Conservation (phyloP, 2,329 filamentous ascomycete species). For the Stachybotrys elegans region DNA sequence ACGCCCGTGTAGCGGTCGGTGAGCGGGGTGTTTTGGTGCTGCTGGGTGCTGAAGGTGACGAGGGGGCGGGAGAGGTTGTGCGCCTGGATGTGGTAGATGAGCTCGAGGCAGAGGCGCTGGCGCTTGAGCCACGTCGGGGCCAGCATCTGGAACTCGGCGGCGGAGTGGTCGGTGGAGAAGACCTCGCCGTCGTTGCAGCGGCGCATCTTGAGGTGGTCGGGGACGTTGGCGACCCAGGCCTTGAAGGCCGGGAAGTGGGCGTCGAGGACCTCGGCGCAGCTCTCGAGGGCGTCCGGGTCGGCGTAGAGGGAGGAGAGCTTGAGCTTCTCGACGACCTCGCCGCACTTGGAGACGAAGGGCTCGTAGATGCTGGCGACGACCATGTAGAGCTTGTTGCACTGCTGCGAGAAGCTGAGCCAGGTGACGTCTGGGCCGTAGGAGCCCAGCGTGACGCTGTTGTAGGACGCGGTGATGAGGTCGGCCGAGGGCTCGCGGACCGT, state of each 20-base stretch:
- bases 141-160: conserved; percentile 18
- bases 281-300: conserved; percentile 1
- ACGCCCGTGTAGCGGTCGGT: conserved; percentile 12
- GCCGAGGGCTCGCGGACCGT: conserved; percentile 29
- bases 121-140: conserved; percentile 35
- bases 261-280: conserved; percentile 11
- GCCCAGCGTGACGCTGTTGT: conserved; percentile 10
- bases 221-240: conserved; percentile 23
- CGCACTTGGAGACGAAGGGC: conserved; percentile 20
- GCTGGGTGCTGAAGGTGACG: conserved; percentile 24
- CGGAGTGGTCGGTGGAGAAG: conserved; percentile 28
- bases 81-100: conserved; percentile 32
- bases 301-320: conserved; percentile 21
- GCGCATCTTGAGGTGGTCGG: conserved; percentile 27
- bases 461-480: conserved; percentile 8
- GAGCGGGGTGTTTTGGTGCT: conserved; percentile 8
- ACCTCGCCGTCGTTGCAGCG: conserved; percentile 22
- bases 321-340: neutral
- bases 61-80: conserved; percentile 33
- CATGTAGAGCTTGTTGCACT: conserved; percentile 10
- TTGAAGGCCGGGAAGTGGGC: conserved; percentile 24
- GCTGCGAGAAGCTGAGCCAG: conserved; percentile 15
- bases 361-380: conserved; percentile 18
- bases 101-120: conserved; percentile 32
- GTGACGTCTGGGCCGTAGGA: conserved; percentile 12